Evolutionary conservation across 2,329 filamentous ascomycete genomes (phyloP).

Genomic region (Exophiala spinifera): DNA sequence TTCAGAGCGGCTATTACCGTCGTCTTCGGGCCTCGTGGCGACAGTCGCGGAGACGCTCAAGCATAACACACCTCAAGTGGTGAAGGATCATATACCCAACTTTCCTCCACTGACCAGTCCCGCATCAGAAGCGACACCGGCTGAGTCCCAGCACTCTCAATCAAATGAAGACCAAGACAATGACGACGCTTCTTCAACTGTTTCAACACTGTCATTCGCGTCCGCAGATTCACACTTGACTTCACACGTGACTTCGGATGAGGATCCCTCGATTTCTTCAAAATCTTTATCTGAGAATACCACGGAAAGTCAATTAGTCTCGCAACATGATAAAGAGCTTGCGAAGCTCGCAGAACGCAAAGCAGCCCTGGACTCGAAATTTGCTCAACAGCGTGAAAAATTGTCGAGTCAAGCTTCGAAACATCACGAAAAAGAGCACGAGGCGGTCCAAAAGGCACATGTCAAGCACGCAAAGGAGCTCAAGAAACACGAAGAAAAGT

Average conservation of each 20-base stretch:
- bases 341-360: conserved; percentile 42
- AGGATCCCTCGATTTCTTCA: conserved; percentile 16
- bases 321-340: conserved; percentile 42
- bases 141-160: not conserved
- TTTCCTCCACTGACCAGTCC: conserved; percentile 3
- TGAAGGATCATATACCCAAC: conserved; percentile 42
- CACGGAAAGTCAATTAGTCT: conserved; percentile 18
- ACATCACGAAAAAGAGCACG: conserved; percentile 26
- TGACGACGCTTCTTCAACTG: conserved; percentile 27
- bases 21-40: conserved; percentile 10
- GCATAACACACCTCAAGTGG: conserved; percentile 49
- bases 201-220: conserved; percentile 31
- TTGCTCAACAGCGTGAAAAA: conserved; percentile 36
- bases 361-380: conserved; percentile 37
- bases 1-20: conserved; percentile 4
- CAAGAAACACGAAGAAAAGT: conserved; percentile 32
- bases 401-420: conserved; percentile 19
- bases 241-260: conserved; percentile 26
- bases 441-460: conserved; percentile 30
- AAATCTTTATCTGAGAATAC: conserved; percentile 17
- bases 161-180: conserved; percentile 1
- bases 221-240: conserved; percentile 32
- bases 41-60: conserved; percentile 45
- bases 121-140: not conserved
- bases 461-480: conserved; percentile 32